Percentiles rank a stretch among this genome's conserved stretches.
These are phyloP conservation scores for Nigrospora osmanthi DNA, from an alignment of 2,329 filamentous ascomycete species.

Conservation along the genomic window DNA sequence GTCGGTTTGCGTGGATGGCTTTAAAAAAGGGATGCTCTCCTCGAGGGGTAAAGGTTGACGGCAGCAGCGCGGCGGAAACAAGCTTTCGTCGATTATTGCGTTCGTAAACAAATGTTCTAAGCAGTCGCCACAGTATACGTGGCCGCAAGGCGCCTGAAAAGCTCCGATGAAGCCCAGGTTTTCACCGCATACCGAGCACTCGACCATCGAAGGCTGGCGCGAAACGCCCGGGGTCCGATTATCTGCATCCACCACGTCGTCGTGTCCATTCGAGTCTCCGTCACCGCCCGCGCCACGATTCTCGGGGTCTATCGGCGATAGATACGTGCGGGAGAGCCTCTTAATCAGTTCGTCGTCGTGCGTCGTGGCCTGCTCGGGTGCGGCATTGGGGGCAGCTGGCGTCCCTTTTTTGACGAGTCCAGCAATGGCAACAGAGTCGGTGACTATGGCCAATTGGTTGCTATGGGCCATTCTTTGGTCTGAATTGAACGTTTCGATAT, in stretches of 20 bases:
- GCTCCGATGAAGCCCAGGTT: conserved; percentile 6
- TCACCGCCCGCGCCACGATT: not conserved
- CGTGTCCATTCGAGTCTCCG: conserved; percentile 9
- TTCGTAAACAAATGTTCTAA: conserved; percentile 33
- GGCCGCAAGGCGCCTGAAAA: conserved; percentile 17
- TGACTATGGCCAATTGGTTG: conserved; percentile 10
- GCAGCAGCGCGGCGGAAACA: conserved; percentile 51
- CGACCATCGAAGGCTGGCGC: conserved; percentile 1
- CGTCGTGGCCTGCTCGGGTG: not conserved
- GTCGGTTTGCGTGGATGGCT: conserved; percentile 17
- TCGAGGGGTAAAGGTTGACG: conserved; percentile 28
- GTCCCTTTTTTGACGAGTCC: not conserved
- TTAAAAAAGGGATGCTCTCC: conserved; percentile 25
- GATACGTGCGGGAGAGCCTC: not conserved
- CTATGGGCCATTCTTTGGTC: conserved; percentile 13
- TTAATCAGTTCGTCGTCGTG: not conserved
- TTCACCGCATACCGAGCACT: conserved; percentile 10
- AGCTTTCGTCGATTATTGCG: conserved; percentile 36
- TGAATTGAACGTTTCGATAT: conserved; percentile 3
- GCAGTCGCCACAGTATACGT: conserved; percentile 45
- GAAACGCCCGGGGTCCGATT: conserved; percentile 13
- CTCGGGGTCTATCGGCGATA: not conserved
- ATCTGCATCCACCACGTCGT: too few relatives aligned
- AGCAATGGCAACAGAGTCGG: conserved; percentile 7
- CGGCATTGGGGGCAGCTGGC: too few relatives aligned